A percentile compares a stretch with the other conserved stretches of the same genome.
Evolutionary conservation across 768 basidiomycete genomes (phyloP).

Genomic region (Obba rivulosa): DNA sequence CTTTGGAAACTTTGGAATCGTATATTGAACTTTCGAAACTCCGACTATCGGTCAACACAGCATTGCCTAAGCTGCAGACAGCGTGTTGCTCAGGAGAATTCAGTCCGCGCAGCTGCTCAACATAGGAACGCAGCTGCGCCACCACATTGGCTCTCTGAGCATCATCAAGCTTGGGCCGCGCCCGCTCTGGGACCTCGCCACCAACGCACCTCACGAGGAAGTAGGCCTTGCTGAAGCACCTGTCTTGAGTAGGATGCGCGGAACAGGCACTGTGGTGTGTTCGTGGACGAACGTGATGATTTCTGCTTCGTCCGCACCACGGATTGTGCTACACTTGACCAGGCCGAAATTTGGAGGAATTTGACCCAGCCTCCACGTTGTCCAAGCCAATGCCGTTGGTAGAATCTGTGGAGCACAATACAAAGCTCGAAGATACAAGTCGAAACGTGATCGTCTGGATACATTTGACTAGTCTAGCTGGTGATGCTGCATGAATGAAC

Average conservation of each 20-base stretch:
- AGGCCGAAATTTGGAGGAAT: no score
- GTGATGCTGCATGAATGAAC: no score
- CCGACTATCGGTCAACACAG: neutral
- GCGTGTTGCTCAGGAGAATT: neutral
- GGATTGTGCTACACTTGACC: no score
- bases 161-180: neutral
- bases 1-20: no score
- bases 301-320: slow-evolving; percentile 1
- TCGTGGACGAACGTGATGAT: slow-evolving; percentile 11
- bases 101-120: neutral
- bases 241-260: slow-evolving; percentile 8
- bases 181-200: neutral
- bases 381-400: no score
- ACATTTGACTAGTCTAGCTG: no score
- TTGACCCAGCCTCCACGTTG: no score
- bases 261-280: slow-evolving; percentile 17
- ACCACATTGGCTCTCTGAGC: neutral
- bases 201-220: slow-evolving; percentile 2
- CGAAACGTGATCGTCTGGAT: no score
- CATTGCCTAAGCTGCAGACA: neutral
- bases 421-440: no score
- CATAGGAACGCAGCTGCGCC: neutral
- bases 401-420: no score
- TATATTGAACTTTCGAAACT: no score
- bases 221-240: neutral